Evolutionary conservation across 2,329 filamentous ascomycete genomes (phyloP).

Genomic region (Trichophyton verrucosum): DNA sequence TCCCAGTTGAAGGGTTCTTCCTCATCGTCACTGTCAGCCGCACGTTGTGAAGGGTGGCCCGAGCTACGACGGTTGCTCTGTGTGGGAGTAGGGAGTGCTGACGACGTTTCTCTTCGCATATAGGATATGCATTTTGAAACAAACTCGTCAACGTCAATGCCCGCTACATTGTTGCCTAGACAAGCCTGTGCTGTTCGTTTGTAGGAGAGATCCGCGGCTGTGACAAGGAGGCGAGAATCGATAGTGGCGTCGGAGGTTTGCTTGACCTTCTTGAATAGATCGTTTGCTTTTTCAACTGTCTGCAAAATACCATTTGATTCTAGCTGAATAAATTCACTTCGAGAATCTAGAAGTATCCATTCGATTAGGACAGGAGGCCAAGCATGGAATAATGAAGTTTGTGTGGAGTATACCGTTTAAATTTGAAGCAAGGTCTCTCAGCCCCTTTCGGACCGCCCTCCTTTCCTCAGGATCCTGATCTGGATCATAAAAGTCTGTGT

Average conservation of each 20-base stretch:
- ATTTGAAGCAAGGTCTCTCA: constrained; percentile 50
- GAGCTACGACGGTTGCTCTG: constrained; percentile 12
- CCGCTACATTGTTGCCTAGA: constrained; percentile 58
- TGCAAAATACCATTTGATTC: constrained; percentile 54
- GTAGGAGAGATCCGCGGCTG: constrained; percentile 64
- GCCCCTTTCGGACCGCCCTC: constrained; percentile 53
- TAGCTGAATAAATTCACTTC: constrained; percentile 56
- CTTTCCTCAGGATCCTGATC: constrained; percentile 63
- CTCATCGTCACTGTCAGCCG: constrained; percentile 51
- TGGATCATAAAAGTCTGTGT: constrained; percentile 55
- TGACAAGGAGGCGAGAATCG: constrained; percentile 76
- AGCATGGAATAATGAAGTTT: background rate
- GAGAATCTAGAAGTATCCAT: constrained; percentile 43
- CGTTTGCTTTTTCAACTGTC: constrained; percentile 54
- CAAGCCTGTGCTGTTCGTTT: constrained; percentile 65
- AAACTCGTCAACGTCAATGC: constrained; percentile 82
- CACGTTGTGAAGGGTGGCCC: constrained; percentile 22
- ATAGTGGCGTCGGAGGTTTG: constrained; percentile 85
- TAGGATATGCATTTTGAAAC: constrained; percentile 79
- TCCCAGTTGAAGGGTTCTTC: constrained; percentile 70
- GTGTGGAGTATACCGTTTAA: constrained; percentile 38
- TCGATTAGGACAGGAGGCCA: background rate
- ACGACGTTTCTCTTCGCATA: constrained; percentile 58
- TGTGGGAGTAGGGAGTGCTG: constrained; percentile 24
- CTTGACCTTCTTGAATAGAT: constrained; percentile 55